Base-by-base conservation (phyloP, 352 stramenopile genomes). In the Phytophthora podocarpi region DNA sequence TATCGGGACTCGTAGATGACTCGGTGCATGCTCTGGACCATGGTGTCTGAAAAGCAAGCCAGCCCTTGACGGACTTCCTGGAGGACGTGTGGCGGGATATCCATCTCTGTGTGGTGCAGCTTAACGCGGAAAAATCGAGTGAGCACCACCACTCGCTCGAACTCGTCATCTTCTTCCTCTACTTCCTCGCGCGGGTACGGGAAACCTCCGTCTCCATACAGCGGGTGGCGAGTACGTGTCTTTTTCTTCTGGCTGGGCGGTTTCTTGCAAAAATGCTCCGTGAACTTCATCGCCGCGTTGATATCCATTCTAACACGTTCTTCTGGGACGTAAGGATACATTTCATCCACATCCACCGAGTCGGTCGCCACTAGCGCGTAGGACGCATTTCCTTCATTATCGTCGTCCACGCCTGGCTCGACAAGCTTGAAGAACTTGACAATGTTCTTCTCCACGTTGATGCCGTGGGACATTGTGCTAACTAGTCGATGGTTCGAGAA, bases 401-500 rank as follows among this genome's bases (percentile, higher is more conserved):
- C 47, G 5, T 64, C 59, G 21, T 54, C 42, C 6, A 57, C 42
- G 10, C 66, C 59, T 1, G 52, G 13, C n/a, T 78, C 66, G 0
- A 76, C 63, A 10, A 72, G 65, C 9, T 80, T 65, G 35, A 74
- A 63, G 26, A 85, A 89, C 52, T 77, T 72, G 26, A 78, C 72
- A 40, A 72, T 68, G 16, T 89, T 86, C 39, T 80, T 75, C 41
- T 78, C 76, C 1, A 86, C 59, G 23, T 78, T 67, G 10, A 83
- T 45, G 4, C 72, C 73, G 12, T 77, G 54, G 0, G 65, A 63
- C 27, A 74, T 80, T 0, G 67, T 65, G 40, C 76, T 78, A 10
- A 87, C 67, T 1, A 90, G 56, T 6, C 78, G 70, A 34, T 86
- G 73, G 50, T 87, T 82, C n/a, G 75, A 75, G 2, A 85, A 62